phyloP scores from a whole-genome alignment of 2,329 filamentous ascomycete species.

The Ascochyta clinopodiicola region DNA sequence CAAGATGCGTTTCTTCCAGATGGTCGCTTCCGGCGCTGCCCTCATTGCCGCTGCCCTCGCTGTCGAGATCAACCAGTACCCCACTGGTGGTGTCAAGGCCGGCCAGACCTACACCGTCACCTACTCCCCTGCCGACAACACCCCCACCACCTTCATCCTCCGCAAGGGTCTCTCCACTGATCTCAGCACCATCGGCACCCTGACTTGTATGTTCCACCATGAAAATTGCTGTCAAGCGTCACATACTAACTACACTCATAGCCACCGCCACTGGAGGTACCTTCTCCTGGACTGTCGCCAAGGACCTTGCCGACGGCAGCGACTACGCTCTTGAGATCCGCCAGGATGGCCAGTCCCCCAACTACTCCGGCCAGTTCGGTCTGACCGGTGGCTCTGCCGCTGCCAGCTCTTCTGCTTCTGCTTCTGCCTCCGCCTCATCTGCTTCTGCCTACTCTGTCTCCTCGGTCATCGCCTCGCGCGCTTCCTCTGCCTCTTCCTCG shows the following conservation, averaged over 20 bases:
- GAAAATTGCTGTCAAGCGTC: neutral
- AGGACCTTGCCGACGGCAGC: slow-evolving; percentile 50
- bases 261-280: slow-evolving; percentile 54
- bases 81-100: slow-evolving; percentile 55
- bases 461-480: slow-evolving; percentile 20
- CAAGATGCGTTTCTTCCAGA: slow-evolving; percentile 60
- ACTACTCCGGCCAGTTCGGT: slow-evolving; percentile 63
- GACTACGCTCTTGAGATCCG: slow-evolving; percentile 67
- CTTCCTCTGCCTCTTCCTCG: slow-evolving; percentile 18
- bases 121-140: slow-evolving; percentile 54
- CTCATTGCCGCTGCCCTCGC: slow-evolving; percentile 53
- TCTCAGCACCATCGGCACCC: slow-evolving; percentile 57
- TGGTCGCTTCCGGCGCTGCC: slow-evolving; percentile 53
- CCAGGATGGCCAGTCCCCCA: slow-evolving; percentile 56
- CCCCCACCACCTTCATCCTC: slow-evolving; percentile 62
- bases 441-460: slow-evolving; percentile 29
- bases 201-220: slow-evolving; percentile 54
- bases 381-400: slow-evolving; percentile 42
- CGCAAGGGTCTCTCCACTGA: slow-evolving; percentile 59
- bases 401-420: slow-evolving; percentile 30
- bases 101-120: slow-evolving; percentile 58
- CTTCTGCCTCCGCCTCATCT: slow-evolving; percentile 29
- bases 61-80: slow-evolving; percentile 55
- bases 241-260: slow-evolving; percentile 28
- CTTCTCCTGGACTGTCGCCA: slow-evolving; percentile 60